These are phyloP conservation scores for Hemileccinum impolitum DNA, from an alignment of 768 basidiomycete species.

Conservation along the genomic window DNA sequence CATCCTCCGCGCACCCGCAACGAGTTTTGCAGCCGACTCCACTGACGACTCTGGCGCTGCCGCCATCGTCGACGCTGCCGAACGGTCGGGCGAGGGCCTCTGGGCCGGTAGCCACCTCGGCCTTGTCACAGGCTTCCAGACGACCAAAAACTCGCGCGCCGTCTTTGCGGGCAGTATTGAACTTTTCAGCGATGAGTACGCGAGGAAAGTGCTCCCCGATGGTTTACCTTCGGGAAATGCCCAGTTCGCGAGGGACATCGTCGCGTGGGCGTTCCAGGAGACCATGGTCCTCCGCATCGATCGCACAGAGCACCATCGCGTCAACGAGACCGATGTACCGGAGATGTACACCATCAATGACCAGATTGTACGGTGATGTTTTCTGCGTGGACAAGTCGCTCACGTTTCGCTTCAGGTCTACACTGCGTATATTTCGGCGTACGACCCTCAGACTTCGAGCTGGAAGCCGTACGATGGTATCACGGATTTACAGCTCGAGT, in stretches of 20 bases:
- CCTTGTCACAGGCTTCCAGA: constrained; percentile 89
- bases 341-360: constrained; percentile 87
- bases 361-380: constrained; percentile 52
- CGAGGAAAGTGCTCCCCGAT: constrained; percentile 57
- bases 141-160: constrained; percentile 69
- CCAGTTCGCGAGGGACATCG: constrained; percentile 69
- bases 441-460: constrained; percentile 45
- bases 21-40: constrained; percentile 74
- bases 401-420: constrained; percentile 52
- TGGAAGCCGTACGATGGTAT: constrained; percentile 77
- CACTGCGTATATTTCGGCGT: constrained; percentile 68
- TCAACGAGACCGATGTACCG: constrained; percentile 56
- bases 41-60: constrained; percentile 55
- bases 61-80: constrained; percentile 63
- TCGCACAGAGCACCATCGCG: constrained; percentile 64
- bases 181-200: constrained; percentile 74
- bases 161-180: constrained; percentile 81
- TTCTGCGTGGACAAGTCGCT: not conserved
- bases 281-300: constrained; percentile 77
- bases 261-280: constrained; percentile 92
- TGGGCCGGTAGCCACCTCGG: constrained; percentile 79
- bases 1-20: constrained; percentile 70
- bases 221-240: constrained; percentile 70
- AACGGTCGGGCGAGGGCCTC: constrained; percentile 72
- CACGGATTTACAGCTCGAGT: constrained; percentile 86